Conservation (phyloP, 2,329 filamentous ascomycete genomes). For the Pseudogymnoascus sp. region DNA sequence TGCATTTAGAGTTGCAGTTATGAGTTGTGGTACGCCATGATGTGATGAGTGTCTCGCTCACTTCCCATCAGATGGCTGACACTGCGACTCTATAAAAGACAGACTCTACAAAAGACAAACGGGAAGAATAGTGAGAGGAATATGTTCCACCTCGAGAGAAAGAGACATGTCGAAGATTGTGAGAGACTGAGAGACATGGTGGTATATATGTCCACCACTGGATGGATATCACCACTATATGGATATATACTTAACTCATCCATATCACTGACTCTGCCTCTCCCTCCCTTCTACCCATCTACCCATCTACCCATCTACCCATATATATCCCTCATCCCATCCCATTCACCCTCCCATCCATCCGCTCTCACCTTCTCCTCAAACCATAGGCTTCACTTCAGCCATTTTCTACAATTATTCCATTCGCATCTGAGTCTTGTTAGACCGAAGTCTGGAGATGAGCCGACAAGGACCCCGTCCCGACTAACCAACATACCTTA, state of each 20-base stretch:
- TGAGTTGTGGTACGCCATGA: background rate
- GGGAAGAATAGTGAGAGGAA: background rate
- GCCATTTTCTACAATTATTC: background rate
- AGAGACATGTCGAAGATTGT: background rate
- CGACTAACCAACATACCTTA: background rate
- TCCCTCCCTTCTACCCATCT: background rate
- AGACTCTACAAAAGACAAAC: background rate
- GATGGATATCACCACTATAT: too few species aligned
- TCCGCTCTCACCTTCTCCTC: background rate
- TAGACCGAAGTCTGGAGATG: background rate
- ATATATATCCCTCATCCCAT: background rate
- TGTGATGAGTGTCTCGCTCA: background rate
- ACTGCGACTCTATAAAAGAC: background rate
- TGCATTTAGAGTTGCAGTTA: background rate
- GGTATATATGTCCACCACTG: background rate
- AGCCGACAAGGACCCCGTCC: background rate
- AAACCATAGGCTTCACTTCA: background rate
- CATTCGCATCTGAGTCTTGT: background rate
- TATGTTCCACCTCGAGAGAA: background rate
- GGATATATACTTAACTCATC: background rate
- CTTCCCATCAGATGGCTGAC: background rate
- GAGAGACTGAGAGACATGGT: background rate
- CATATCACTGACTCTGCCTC: background rate
- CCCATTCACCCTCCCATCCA: background rate
- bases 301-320: too few species aligned